Percentiles rank a stretch among this genome's conserved stretches.
phyloP scores from a whole-genome alignment of 1,284 basidiomycete species.

The Polyporus tsugae region DNA sequence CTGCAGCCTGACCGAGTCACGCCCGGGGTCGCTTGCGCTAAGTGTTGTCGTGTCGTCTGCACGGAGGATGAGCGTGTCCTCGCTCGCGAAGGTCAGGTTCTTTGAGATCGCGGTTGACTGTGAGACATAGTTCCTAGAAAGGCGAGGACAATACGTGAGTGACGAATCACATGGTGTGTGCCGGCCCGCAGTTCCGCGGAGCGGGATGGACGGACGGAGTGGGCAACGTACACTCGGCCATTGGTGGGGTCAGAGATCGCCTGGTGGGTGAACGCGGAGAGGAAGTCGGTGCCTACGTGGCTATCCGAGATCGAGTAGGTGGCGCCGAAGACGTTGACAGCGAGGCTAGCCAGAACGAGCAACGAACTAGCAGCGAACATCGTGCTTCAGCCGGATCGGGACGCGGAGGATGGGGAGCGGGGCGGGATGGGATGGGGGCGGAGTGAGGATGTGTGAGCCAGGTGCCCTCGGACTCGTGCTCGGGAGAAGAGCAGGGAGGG shows the following conservation, averaged over 20 bases:
- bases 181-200: background rate
- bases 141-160: background rate
- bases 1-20: conserved; percentile 65
- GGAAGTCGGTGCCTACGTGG: conserved; percentile 55
- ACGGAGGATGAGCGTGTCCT: conserved; percentile 48
- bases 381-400: conserved; percentile 11
- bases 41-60: conserved; percentile 59
- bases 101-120: conserved; percentile 40
- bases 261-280: conserved; percentile 54
- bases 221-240: conserved; percentile 59
- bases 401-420: background rate
- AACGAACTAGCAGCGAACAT: conserved; percentile 15
- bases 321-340: conserved; percentile 32
- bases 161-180: background rate
- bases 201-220: background rate
- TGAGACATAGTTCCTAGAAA: conserved; percentile 44
- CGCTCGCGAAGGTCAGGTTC: conserved; percentile 41
- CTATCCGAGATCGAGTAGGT: conserved; percentile 53
- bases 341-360: conserved; percentile 22
- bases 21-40: conserved; percentile 55
- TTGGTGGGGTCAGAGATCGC: conserved; percentile 64
- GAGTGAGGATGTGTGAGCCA: conserved; percentile 12
- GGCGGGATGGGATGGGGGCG: background rate
- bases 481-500: conserved; percentile 15
- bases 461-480: conserved; percentile 16